These are phyloP conservation scores for Rhazya stricta DNA, from an alignment of 257 asterid species.

Conservation along the genomic window DNA sequence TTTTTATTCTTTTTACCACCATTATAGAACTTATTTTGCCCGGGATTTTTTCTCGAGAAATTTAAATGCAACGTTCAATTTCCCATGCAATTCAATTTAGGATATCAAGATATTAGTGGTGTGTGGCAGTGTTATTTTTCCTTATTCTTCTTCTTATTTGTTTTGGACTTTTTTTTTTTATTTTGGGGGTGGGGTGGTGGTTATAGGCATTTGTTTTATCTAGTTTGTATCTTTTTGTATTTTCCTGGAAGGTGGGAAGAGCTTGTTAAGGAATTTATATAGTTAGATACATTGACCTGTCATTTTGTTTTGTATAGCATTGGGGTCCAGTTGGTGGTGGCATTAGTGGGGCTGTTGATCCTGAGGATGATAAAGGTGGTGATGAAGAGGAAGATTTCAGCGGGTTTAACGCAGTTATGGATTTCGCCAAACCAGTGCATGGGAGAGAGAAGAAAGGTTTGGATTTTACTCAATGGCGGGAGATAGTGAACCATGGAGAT, in stretches of 20 bases:
- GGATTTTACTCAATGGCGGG: constrained; percentile 56
- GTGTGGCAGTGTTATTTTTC: background rate
- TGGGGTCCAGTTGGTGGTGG: constrained; percentile 49
- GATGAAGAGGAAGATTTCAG: constrained; percentile 39
- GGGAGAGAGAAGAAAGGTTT: constrained; percentile 65
- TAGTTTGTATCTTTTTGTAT: background rate
- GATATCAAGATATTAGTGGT: background rate
- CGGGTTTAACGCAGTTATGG: constrained; percentile 37
- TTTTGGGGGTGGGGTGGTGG: background rate
- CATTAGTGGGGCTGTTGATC: constrained; percentile 16
- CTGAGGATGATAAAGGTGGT: constrained; percentile 29
- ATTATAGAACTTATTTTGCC: background rate
- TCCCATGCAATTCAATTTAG: background rate
- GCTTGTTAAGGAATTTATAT: background rate
- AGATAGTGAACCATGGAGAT: constrained; percentile 31
- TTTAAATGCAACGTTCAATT: background rate
- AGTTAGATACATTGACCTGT: constrained; percentile 1
- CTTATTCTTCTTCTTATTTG: background rate
- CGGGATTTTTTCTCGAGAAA: background rate
- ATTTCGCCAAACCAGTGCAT: constrained; percentile 50
- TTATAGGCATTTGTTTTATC: background rate
- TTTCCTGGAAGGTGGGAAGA: background rate
- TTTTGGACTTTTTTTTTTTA: no score
- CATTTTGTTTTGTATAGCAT: constrained; percentile 40
- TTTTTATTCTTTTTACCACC: no score